Conservation (phyloP, 1,284 basidiomycete genomes). For the Cryptococcus sp. region DNA sequence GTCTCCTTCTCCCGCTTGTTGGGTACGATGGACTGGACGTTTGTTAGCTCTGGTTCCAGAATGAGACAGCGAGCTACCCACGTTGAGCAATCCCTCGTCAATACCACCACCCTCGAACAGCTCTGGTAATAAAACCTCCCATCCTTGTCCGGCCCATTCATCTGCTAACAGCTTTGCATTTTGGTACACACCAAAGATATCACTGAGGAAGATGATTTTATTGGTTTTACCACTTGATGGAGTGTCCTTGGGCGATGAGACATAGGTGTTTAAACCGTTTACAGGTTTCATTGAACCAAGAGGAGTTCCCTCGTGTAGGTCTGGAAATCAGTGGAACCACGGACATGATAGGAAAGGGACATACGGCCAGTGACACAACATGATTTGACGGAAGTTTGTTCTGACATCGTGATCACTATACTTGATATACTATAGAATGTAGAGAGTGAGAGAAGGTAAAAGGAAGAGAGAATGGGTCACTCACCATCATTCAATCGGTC, state of each 20-base stretch:
- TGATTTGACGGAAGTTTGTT: slow-evolving; percentile 30
- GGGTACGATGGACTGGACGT: slow-evolving; percentile 25
- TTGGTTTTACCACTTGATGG: slow-evolving; percentile 44
- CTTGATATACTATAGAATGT: background rate
- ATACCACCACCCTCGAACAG: slow-evolving; percentile 60
- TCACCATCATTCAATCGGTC: too few species aligned
- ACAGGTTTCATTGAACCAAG: slow-evolving; percentile 24
- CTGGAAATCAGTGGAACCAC: slow-evolving; percentile 8
- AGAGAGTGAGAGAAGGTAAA: background rate
- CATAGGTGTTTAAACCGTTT: slow-evolving; percentile 34
- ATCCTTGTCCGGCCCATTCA: slow-evolving; percentile 63
- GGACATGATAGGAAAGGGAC: slow-evolving; percentile 5
- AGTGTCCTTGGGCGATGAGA: slow-evolving; percentile 19
- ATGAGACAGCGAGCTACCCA: slow-evolving; percentile 1
- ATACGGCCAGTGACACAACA: slow-evolving; percentile 40
- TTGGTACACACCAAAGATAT: slow-evolving; percentile 60
- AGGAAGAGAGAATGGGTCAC: too few species aligned
- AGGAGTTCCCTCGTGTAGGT: slow-evolving; percentile 36
- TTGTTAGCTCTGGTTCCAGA: background rate
- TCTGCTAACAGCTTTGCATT: slow-evolving; percentile 57
- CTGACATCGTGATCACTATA: slow-evolving; percentile 13
- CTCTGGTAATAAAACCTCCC: slow-evolving; percentile 60
- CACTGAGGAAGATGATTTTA: slow-evolving; percentile 58
- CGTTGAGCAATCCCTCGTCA: slow-evolving; percentile 48
- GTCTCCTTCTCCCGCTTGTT: slow-evolving; percentile 25